Base-by-base conservation (phyloP, 805 yeast species). In the Kazachstania viticola region DNA sequence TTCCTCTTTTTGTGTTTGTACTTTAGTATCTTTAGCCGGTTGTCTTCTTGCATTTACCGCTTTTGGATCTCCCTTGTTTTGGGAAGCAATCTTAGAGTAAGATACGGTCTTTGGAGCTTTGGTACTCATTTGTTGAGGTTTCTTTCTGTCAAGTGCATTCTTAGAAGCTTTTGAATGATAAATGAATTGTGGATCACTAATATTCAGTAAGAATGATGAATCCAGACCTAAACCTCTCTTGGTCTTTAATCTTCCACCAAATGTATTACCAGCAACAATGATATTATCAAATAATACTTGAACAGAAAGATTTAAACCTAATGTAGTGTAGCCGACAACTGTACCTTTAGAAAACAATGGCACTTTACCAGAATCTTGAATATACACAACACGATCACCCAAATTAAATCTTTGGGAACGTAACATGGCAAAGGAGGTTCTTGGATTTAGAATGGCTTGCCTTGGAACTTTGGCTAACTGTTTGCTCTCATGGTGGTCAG, bases 291-390 rank as follows among this genome's bases (percentile, higher is more conserved):
- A 91, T 23, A 91, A 56, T 31, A 91, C 76, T 40, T 80, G 84
- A 35, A 91, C 62, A 1, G 77, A 69, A 9, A 69, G 53, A 31
- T 50, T 58, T n/a, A 60, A 48, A 8, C 73, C 71, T 22, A 73
- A 66, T 43, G 75, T 71, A 22, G 73, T 67, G 26, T 82, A 83
- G 7, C 80, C 78, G 30, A 82, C 79, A 33, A 91, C 94, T 1
- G 95, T 85, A 53, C 99, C 99, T 48, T 79, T 79, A 17, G 82
- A 69, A 50, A 79, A 84, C 35, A 77, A 58, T 17, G 95, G 94
- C 12, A 87, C 94, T 49, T 82, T 84, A 31, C 97, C 97, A 16
- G 81, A 74, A 45, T 77, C 81, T 45, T 79, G 79, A 15, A 84
- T 80, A 43, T 82, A 85, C 16, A 81, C 69, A 19, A 91, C 83